Evolutionary conservation across 1,284 basidiomycete species (phyloP).

Genomic region (Hypsizygus ulmarius): DNA sequence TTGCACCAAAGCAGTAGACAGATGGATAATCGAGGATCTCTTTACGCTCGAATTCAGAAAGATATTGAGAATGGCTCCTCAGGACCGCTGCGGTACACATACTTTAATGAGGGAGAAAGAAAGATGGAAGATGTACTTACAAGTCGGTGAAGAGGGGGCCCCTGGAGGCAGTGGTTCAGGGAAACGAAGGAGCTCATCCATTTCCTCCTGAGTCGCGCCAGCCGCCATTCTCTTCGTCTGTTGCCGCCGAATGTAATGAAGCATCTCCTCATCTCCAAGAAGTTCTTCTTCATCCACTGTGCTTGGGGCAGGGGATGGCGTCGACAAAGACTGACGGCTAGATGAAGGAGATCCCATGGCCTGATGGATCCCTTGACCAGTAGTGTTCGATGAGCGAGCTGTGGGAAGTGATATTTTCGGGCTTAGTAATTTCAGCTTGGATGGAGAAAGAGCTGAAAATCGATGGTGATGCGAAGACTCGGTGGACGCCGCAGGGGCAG

Average conservation of each 20-base stretch:
- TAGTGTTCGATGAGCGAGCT: conserved; percentile 51
- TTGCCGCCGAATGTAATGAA: conserved; percentile 88
- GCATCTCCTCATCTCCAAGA: conserved; percentile 95
- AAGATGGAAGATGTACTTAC: conserved; percentile 44
- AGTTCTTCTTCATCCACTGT: conserved; percentile 87
- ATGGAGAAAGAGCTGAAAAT: conserved; percentile 78
- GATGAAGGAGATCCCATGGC: conserved; percentile 64
- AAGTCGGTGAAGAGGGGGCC: conserved; percentile 64
- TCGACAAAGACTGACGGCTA: conserved; percentile 72
- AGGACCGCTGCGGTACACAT: conserved; percentile 49
- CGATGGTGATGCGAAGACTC: conserved; percentile 49
- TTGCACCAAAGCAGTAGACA: conserved; percentile 83
- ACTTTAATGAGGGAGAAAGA: conserved; percentile 14
- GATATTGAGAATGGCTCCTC: conserved; percentile 56
- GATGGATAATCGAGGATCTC: conserved; percentile 88
- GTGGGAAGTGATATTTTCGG: conserved; percentile 69
- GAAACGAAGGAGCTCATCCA: conserved; percentile 89
- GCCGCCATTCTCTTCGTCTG: conserved; percentile 85
- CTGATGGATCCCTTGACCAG: conserved; percentile 52
- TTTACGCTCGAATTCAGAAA: conserved; percentile 86
- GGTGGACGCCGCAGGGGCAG: conserved; percentile 44
- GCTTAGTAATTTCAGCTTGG: conserved; percentile 74
- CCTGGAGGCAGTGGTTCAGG: conserved; percentile 84
- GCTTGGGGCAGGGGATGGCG: conserved; percentile 75
- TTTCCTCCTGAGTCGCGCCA: conserved; percentile 81